Percentiles rank a stretch among this genome's conserved stretches.
Conservation (phyloP, 2,329 filamentous ascomycete species). For the Phaeosphaeriaceae sp. region DNA sequence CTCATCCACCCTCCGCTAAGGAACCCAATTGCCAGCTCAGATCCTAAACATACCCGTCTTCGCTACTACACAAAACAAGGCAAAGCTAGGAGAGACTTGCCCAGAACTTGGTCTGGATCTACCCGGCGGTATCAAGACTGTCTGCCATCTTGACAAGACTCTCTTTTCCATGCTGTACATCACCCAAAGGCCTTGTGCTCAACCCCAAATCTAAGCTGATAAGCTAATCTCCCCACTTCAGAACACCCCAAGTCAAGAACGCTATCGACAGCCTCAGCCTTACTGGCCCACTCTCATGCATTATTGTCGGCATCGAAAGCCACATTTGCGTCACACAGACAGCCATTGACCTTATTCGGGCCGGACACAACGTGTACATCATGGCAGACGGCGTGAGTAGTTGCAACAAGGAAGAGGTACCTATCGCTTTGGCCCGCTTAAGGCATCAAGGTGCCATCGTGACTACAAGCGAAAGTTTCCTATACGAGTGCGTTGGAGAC, state of each 20-base stretch:
- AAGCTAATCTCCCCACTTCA: conserved; percentile 20
- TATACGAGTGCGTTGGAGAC: conserved; percentile 91
- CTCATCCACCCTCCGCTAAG: conserved; percentile 11
- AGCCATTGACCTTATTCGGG: conserved; percentile 72
- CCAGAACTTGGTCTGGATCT: conserved; percentile 66
- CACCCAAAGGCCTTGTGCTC: background rate
- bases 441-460: conserved; percentile 77
- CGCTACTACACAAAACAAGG: conserved; percentile 83
- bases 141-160: conserved; percentile 79
- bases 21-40: conserved; percentile 44
- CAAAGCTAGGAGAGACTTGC: conserved; percentile 81
- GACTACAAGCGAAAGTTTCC: conserved; percentile 85
- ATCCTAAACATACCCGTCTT: conserved; percentile 78
- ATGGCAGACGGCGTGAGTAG: conserved; percentile 89
- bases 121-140: conserved; percentile 58
- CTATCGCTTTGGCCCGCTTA: conserved; percentile 77
- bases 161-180: conserved; percentile 79
- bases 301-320: conserved; percentile 88
- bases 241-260: conserved; percentile 67
- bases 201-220: too few relatives aligned
- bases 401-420: conserved; percentile 82
- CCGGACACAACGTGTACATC: conserved; percentile 83
- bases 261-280: conserved; percentile 48
- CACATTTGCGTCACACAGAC: conserved; percentile 97
- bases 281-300: conserved; percentile 54